Conservation (phyloP, 2,329 filamentous ascomycete genomes). For the Pseudogymnoascus destructans region DNA sequence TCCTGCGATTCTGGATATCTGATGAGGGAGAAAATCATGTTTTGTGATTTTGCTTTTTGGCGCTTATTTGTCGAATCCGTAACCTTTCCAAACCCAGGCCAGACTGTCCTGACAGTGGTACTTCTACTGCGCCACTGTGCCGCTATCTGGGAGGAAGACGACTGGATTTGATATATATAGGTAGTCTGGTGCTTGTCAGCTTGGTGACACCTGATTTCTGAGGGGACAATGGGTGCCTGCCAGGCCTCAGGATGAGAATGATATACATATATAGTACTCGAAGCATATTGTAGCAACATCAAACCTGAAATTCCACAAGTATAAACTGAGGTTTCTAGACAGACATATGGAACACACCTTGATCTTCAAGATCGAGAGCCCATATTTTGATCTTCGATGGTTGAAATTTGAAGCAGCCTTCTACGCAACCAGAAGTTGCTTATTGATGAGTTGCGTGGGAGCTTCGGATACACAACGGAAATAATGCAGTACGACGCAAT, state of each 20-base stretch:
- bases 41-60: conserved; percentile 4
- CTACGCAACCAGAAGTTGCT: neutral
- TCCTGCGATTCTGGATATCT: neutral
- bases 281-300: neutral
- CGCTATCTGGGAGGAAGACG: conserved; percentile 9
- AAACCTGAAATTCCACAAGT: neutral
- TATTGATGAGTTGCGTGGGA: neutral
- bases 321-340: neutral
- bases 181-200: neutral
- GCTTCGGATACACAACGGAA: neutral
- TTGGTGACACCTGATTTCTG: neutral
- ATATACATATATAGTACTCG: neutral
- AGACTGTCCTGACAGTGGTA: conserved; percentile 4
- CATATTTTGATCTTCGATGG: neutral
- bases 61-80: neutral
- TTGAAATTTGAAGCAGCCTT: neutral
- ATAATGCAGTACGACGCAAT: neutral
- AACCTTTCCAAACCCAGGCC: conserved; percentile 1
- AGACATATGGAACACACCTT: neutral
- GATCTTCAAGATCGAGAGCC: neutral
- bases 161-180: conserved; percentile 6
- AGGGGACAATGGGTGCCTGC: neutral
- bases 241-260: neutral
- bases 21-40: conserved; percentile 6
- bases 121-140: neutral